Evolutionary conservation across 2,329 filamentous ascomycete species (phyloP), one percentile per base, ranked within the genome.

Genomic region (Colletotrichum echinochloae): DNA sequence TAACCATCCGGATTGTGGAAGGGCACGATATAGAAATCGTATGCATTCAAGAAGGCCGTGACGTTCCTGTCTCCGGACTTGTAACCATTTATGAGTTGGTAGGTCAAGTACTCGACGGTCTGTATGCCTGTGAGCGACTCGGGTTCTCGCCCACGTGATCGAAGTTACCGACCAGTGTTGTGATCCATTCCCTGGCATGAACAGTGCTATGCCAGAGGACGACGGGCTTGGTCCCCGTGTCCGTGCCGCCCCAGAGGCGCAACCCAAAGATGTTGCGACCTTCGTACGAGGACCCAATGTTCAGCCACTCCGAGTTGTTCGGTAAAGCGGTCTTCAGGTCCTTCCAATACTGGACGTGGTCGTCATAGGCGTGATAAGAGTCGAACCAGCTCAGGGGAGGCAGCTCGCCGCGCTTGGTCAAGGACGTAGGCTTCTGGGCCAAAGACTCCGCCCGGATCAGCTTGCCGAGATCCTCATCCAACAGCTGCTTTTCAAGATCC

Each of bases 11-110:
- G 85, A 73, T 88, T 88, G 48, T 86, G 84, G 56, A 87, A 79
- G 1, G 86, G 85, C 64, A 87, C 80, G 73, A 90, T 84, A 77
- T 87, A 89, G 73, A 87, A 90, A 76, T 90, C 87, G 74, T 88
- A 89, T 48, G 83, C 85, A 76, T 89, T 82, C 48, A 89, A 81
- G 73, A 85, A 84, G 5, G 78, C 76, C 41, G 80, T 81, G 7
- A 83, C 79, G 7, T 79, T 74, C 2, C 75, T 73, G 60, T 82
- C 80, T 33, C 70, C 67, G 28, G 77, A 79, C 49, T 74, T 75
- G 72, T 86, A 85, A 30, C 82, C 81, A 37, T 78, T 78, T 33
- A 88, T 78, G 57, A 88, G 79, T 35, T 82, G 79, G 30, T 74
- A 49, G 16, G 72, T 60, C 39, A 80, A 76, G 37, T 79, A 74